A percentile compares a stretch with the other conserved stretches of the same genome.
These are phyloP conservation scores for Xenoacremonium recifei DNA, from an alignment of 2,329 filamentous ascomycete genomes.

Conservation along the genomic window DNA sequence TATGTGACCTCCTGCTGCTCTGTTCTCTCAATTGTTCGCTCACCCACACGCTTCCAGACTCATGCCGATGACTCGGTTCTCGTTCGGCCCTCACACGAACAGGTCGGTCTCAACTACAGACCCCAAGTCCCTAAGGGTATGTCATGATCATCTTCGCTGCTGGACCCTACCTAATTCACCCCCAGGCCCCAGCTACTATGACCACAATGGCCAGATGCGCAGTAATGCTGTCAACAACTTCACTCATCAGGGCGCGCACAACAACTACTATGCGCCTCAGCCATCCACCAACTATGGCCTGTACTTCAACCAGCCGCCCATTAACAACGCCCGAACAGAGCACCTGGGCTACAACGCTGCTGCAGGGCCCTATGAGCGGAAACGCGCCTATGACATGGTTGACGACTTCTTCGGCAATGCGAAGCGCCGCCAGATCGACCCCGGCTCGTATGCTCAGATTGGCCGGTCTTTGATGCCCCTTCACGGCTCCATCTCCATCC, in stretches of 20 bases:
- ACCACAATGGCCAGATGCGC: slow-evolving; percentile 64
- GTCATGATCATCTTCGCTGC: slow-evolving; percentile 23
- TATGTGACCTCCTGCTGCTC: slow-evolving; percentile 28
- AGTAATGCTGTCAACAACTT: slow-evolving; percentile 52
- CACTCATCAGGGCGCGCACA: slow-evolving; percentile 55
- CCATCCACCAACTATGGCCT: slow-evolving; percentile 64
- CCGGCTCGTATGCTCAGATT: slow-evolving; percentile 85
- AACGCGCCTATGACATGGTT: slow-evolving; percentile 82
- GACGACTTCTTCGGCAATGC: slow-evolving; percentile 93
- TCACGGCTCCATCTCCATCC: slow-evolving; percentile 67
- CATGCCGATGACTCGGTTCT: slow-evolving; percentile 92
- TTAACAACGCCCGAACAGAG: slow-evolving; percentile 52
- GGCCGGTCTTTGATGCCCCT: slow-evolving; percentile 84
- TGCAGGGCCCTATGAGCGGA: slow-evolving; percentile 64
- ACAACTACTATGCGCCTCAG: slow-evolving; percentile 58
- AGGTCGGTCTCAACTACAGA: slow-evolving; percentile 55
- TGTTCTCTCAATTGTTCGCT: no score
- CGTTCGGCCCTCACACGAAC: slow-evolving; percentile 51
- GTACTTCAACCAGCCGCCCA: slow-evolving; percentile 70
- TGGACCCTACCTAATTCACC: slow-evolving; percentile 38
- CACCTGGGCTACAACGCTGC: slow-evolving; percentile 61
- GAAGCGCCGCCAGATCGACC: slow-evolving; percentile 89
- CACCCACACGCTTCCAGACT: slow-evolving; percentile 49
- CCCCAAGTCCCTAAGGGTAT: slow-evolving; percentile 52
- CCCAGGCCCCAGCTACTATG: slow-evolving; percentile 60